Base-by-base conservation (phyloP, 202 grass and related monocot genomes). In the Eragrostis tef region DNA sequence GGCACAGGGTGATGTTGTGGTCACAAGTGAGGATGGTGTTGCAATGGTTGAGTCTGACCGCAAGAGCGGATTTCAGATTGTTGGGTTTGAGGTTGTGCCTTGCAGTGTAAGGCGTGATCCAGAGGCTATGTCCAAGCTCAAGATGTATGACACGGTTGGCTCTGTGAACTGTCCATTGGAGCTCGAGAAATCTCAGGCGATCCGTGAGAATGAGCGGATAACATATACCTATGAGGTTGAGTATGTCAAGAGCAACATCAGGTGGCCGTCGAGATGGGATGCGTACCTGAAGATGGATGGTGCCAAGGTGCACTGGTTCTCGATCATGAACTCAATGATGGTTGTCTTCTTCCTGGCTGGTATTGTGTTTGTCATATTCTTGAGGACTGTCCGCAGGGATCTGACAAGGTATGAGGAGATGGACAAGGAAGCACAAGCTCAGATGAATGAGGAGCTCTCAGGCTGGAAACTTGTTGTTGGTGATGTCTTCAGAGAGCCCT, bases 241-340 rank as follows among this genome's bases (percentile, higher is more conserved):
- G 56, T 97, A 94, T 94, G 89, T 90, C 11, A 90, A 89, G 29
- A 97, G 94, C 56, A 88, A 97, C 76, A 94, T 97, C 52, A 97
- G 86, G 64, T 97, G 94, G 94, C 94, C 94, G 44, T 97, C 94
- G 22, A 73, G 94, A 43, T 97, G 94, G 94, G 94, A 97, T 61
- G 89, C 91, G 27, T 97, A 97, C 79, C 75, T 97, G 60, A 94
- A 87, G 85, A 97, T 94, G 91, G 94, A 94, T 47, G 94, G 94
- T 74, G 85, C 91, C 0, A 92, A 87, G 75, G 89, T 97, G 62
- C 94, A 97, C 62, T 97, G 94, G 94, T 97, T 97, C 83, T 97
- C 94, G 6, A 97, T 97, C 57, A 94, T 97, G 94, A 97, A 97
- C 81, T 94, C 94, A 7, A 74, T 94, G 84, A 97, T 97, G 91